These are phyloP conservation scores for Phytophthora macrochlamydospora DNA, from an alignment of 352 stramenopile genomes.

Conservation along the genomic window DNA sequence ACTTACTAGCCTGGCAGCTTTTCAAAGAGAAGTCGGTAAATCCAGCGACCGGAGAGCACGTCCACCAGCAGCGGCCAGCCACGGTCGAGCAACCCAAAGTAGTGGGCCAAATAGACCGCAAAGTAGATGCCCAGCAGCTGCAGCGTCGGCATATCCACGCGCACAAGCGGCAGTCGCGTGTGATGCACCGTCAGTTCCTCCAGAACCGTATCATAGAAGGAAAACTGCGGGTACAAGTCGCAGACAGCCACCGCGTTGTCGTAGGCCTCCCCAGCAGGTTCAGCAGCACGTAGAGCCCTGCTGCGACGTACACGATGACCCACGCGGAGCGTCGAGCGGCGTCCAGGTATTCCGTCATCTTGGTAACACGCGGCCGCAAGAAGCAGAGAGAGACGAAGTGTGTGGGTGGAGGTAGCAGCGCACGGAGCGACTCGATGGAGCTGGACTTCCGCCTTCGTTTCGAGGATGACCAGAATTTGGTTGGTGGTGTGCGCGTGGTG, in stretches of 20 bases:
- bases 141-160: slow-evolving; percentile 46
- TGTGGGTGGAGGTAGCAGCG: not conserved
- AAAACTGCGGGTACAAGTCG: slow-evolving; percentile 70
- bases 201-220: slow-evolving; percentile 56
- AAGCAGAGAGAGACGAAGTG: not conserved
- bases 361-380: not conserved
- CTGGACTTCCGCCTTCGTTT: not conserved
- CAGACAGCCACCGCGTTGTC: slow-evolving; percentile 43
- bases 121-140: slow-evolving; percentile 44
- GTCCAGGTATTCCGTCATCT: slow-evolving; percentile 24
- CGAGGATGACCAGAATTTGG: no score
- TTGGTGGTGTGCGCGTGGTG: not conserved
- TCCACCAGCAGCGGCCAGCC: slow-evolving; percentile 54
- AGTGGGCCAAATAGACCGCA: slow-evolving; percentile 31
- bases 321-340: slow-evolving; percentile 33
- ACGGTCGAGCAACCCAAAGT: slow-evolving; percentile 47
- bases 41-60: slow-evolving; percentile 57
- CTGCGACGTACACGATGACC: slow-evolving; percentile 50
- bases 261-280: slow-evolving; percentile 62
- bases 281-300: slow-evolving; percentile 41
- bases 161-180: slow-evolving; percentile 53
- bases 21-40: slow-evolving; percentile 58
- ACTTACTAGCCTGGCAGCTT: slow-evolving; percentile 62
- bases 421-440: not conserved
- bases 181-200: slow-evolving; percentile 68